Conservation (phyloP, 2,329 filamentous ascomycete genomes). For the Cryphonectria carpinicola region DNA sequence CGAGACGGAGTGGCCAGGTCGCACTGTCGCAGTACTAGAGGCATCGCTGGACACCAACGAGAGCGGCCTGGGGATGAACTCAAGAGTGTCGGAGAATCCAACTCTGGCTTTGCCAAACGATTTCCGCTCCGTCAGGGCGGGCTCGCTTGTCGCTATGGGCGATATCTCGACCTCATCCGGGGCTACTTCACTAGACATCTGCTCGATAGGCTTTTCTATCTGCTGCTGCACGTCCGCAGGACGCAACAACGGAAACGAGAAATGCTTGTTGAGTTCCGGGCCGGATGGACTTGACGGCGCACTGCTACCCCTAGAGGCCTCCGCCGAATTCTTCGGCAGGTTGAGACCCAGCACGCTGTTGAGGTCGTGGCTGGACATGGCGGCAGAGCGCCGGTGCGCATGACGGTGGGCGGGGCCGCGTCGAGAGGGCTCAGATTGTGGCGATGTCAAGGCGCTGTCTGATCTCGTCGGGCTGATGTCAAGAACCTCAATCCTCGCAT, state of each 20-base stretch:
- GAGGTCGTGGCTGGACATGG: slow-evolving; percentile 84
- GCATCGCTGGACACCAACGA: slow-evolving; percentile 86
- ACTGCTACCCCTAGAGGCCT: slow-evolving; percentile 59
- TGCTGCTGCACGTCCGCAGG: slow-evolving; percentile 25
- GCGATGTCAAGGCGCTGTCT: slow-evolving; percentile 61
- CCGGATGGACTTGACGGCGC: slow-evolving; percentile 65
- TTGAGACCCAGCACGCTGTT: slow-evolving; percentile 28
- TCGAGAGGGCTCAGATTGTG: slow-evolving; percentile 50
- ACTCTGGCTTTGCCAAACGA: slow-evolving; percentile 58
- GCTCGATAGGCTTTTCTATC: slow-evolving; percentile 29
- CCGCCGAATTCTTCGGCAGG: slow-evolving; percentile 18
- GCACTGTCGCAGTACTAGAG: slow-evolving; percentile 73
- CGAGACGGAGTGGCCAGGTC: slow-evolving; percentile 72
- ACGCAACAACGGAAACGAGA: slow-evolving; percentile 33
- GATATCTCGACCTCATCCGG: slow-evolving; percentile 31
- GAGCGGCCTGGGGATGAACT: slow-evolving; percentile 80
- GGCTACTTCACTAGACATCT: slow-evolving; percentile 37
- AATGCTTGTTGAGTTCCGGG: slow-evolving; percentile 41
- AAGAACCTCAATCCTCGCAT: slow-evolving; percentile 60
- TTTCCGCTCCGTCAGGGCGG: slow-evolving; percentile 34
- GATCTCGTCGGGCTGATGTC: slow-evolving; percentile 72
- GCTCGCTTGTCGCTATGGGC: slow-evolving; percentile 39
- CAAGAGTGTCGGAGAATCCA: slow-evolving; percentile 81
- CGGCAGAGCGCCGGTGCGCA: slow-evolving; percentile 72
- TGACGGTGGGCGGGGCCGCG: slow-evolving; percentile 70